Evolutionary conservation across 2,329 filamentous ascomycete species (phyloP), one percentile per base, ranked within the genome.

Genomic region (Aspergillus pseudoglaucus): DNA sequence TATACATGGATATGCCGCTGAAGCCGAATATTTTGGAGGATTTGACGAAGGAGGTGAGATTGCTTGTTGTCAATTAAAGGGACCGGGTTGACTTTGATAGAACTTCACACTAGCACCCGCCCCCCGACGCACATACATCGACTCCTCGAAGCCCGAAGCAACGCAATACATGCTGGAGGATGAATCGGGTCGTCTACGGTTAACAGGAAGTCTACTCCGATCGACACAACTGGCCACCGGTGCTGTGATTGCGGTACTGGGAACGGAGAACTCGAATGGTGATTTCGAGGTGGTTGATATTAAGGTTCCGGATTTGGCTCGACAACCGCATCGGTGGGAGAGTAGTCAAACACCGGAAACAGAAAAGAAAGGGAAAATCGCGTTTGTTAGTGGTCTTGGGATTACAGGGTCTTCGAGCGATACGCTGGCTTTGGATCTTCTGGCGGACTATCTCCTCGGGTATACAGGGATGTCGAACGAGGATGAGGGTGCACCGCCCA

Each of bases 11-110:
- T 54, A 90, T 98, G 88, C 82, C 87, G 2, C 70, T 96, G 61
- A 98, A 98, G 72, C 93, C 94, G 1, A 95, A 94, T 63, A 91
- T 98, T 65, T 74, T 98, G 30, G 90, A 96, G 50, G 93, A 98
- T 59, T 87, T 98, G 38, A 86, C 88, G 37, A 95, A 94, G 70
- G 91, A 96, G 68, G 88, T 90, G 71, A 55, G 80, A 67, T 10
- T 39, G 8, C 12, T 39, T 39, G 37, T 10, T 3, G 4, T 39
- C 7, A 18, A 10, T 12, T 22, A 5, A 39, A 12, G 37, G 40
- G 14, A 9, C 10, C 4, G 8, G 2, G 18, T 4, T 18, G 6
- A 22, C 14, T 4, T 20, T 15, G 20, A 9, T 25, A 94, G 86
- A 87, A 90, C 64, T 96, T 88, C 85, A 89, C 95, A 50, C 85